Percentiles rank a stretch among this genome's conserved stretches.
These are phyloP conservation scores for Stephania cephalantha DNA, from an alignment of 164 flowering plant genomes.

Conservation along the genomic window DNA sequence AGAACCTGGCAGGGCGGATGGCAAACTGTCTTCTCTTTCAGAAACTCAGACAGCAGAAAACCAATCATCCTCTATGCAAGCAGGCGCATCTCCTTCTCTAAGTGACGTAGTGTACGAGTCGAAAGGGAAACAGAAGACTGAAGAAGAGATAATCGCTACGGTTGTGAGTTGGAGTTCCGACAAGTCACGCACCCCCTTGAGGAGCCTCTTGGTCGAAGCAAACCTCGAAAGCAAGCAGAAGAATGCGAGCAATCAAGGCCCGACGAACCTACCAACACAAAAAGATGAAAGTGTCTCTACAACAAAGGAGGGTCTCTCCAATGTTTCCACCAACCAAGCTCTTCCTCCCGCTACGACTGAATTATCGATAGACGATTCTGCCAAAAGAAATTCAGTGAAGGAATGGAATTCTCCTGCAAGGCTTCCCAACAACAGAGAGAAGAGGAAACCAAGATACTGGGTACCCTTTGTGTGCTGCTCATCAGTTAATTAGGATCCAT, in stretches of 20 bases:
- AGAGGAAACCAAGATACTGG: conserved; percentile 59
- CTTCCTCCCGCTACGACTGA: conserved; percentile 23
- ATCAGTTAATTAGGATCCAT: conserved; percentile 39
- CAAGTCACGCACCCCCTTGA: conserved; percentile 52
- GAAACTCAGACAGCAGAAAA: background rate
- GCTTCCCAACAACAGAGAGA: conserved; percentile 49
- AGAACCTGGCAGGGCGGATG: conserved; percentile 25
- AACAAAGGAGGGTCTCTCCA: background rate
- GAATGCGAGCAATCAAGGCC: conserved; percentile 16
- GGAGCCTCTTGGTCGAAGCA: conserved; percentile 57
- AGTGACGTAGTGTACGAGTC: conserved; percentile 40
- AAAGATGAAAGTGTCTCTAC: conserved; percentile 17
- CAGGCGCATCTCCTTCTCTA: conserved; percentile 36
- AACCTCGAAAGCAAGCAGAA: conserved; percentile 28
- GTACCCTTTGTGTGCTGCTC: conserved; percentile 78
- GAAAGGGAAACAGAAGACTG: conserved; percentile 61
- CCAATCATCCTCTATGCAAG: conserved; percentile 17
- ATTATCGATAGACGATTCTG: conserved; percentile 10
- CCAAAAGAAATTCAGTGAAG: conserved; percentile 22
- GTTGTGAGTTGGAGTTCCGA: conserved; percentile 60
- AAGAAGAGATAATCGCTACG: conserved; percentile 67
- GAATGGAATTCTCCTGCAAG: conserved; percentile 73
- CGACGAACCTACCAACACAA: conserved; percentile 2
- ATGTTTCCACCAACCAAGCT: background rate
- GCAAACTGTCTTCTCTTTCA: conserved; percentile 12